Percentiles rank a stretch among this genome's conserved stretches.
Conservation (phyloP, 495 filamentous ascomycete species). For the Neurospora sp. region DNA sequence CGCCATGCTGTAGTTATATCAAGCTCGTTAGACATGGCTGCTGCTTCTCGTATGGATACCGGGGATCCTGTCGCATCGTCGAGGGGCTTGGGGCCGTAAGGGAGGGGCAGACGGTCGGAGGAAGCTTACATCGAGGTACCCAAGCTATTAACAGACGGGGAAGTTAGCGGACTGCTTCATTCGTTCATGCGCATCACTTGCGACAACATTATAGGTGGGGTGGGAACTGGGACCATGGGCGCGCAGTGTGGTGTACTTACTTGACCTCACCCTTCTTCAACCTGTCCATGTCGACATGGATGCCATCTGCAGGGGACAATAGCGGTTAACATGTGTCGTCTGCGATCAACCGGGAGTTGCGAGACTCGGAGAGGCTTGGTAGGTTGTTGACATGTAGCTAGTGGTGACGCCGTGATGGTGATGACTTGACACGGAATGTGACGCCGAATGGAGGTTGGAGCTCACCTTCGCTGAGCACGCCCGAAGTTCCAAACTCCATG, state of each 20-base stretch:
- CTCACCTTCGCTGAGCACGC: slow-evolving; percentile 63
- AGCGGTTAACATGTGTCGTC: neutral
- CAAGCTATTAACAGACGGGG: slow-evolving; percentile 43
- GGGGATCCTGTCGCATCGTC: slow-evolving; percentile 1
- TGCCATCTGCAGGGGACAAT: slow-evolving; percentile 63
- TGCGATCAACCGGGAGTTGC: slow-evolving; percentile 3
- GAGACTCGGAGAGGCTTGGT: neutral
- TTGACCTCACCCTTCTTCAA: slow-evolving; percentile 49
- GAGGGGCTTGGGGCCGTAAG: neutral
- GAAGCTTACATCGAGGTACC: slow-evolving; percentile 90
- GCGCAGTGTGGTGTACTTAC: slow-evolving; percentile 41
- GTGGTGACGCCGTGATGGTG: neutral
- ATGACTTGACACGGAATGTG: neutral
- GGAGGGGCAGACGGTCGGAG: slow-evolving; percentile 2
- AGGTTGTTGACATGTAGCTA: neutral
- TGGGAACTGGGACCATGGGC: neutral
- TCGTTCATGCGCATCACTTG: neutral
- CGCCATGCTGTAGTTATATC: slow-evolving; percentile 51
- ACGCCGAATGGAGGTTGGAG: neutral
- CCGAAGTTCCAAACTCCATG: slow-evolving; percentile 55
- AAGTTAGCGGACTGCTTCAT: slow-evolving; percentile 8
- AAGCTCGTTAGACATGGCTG: slow-evolving; percentile 11
- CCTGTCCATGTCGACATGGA: slow-evolving; percentile 96
- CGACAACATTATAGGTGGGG: neutral
- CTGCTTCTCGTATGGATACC: neutral